phyloP scores from a whole-genome alignment of 2,329 filamentous ascomycete genomes.

The Paracoccidioides brasiliensis region DNA sequence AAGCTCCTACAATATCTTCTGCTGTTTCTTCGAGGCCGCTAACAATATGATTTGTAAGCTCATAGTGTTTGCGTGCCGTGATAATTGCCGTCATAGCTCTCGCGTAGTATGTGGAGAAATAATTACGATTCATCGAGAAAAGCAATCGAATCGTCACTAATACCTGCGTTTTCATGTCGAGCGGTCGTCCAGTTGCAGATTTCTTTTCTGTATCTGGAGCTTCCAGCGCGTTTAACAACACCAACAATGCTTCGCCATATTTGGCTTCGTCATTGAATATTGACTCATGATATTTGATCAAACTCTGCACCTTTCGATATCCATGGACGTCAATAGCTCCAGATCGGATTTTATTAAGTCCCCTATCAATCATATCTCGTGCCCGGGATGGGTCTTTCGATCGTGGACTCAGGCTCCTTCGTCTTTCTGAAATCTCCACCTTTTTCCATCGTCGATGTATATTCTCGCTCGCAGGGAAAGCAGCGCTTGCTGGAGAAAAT shows the following conservation, averaged over 20 bases:
- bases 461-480: slow-evolving; percentile 12
- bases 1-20: slow-evolving; percentile 22
- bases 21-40: slow-evolving; percentile 28
- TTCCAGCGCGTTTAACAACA: slow-evolving; percentile 27
- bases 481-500: slow-evolving; percentile 1
- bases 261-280: slow-evolving; percentile 24
- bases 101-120: slow-evolving; percentile 24
- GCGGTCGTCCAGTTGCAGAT: slow-evolving; percentile 13
- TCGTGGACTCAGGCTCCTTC: slow-evolving; percentile 25
- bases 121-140: slow-evolving; percentile 23
- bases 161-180: slow-evolving; percentile 32
- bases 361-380: slow-evolving; percentile 27
- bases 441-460: slow-evolving; percentile 22
- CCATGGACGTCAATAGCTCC: slow-evolving; percentile 29
- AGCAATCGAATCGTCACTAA: slow-evolving; percentile 29
- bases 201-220: slow-evolving; percentile 18
- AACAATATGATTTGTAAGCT: slow-evolving; percentile 28
- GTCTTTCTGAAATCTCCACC: slow-evolving; percentile 17
- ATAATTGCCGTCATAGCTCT: slow-evolving; percentile 26
- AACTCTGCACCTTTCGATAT: slow-evolving; percentile 30
- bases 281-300: slow-evolving; percentile 26
- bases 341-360: slow-evolving; percentile 23
- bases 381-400: slow-evolving; percentile 28
- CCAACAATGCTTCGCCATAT: slow-evolving; percentile 26
- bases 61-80: slow-evolving; percentile 25